Evolutionary conservation across 805 yeast genomes (phyloP), one percentile per base, ranked within the genome.

Genomic region (Saturnispora gosingensis): DNA sequence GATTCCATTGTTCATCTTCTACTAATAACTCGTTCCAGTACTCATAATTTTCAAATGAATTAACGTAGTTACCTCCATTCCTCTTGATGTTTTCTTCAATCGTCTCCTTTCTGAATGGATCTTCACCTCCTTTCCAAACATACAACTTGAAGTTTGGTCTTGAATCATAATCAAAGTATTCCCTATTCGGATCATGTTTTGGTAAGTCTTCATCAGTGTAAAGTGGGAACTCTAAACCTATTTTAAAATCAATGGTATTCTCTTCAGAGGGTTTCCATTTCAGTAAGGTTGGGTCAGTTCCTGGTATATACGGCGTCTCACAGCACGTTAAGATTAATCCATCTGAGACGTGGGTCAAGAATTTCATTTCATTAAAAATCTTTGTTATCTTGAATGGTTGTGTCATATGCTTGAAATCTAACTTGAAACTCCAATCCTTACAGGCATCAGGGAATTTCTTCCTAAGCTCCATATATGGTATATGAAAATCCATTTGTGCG

Each of bases 221-320:
- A 8, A 67, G 58, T 16, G 81, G 79, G 59, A 87, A 86, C 35
- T 75, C 75, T 53, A 88, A 66, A 34, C 74, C 73, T 54, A 93
- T 67, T 63, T 82, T 82, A 68, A 88, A 93, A 67, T 93, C 99
- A 43, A 95, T 80, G 0, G 97, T 85, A 60, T 93, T 95, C 66
- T 91, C 99, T 56, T 87, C 87, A 11, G 95, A 88, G 2, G 99
- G 98, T 63, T 93, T 93, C 99, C 99, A 93, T 68, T 95, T 93
- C 51, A 93, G 70, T 47, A 93, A 72, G 6, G 88, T 80, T 0
- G 80, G 76, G 66, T 93, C 98, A 1, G 98, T 91, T 13, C 98
- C 98, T 56, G 83, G 80, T 3, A 80, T 73, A 67, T 93, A 93
- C 0, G 96, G 95, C 1, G 91, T 80, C 49, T 81, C 88, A 43